Evolutionary conservation across 192 early-diverging fungal genomes (phyloP), one percentile per base, ranked within the genome.

Genomic region (Coemansia sp.): DNA sequence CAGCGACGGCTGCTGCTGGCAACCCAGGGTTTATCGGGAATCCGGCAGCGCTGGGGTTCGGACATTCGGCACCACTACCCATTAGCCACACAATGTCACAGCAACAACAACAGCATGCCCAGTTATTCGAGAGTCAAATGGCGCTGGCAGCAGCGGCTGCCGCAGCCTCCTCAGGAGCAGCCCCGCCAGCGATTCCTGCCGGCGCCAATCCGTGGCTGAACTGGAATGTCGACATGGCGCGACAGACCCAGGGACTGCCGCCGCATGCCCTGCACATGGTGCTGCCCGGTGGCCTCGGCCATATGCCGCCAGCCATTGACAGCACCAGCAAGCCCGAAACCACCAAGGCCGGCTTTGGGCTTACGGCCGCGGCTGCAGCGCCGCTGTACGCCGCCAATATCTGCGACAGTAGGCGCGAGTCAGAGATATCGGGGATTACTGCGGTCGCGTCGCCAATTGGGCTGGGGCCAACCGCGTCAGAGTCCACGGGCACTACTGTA

Each of bases 391-490:
- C 71, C 55, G 42, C 67, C 52, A 70, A 77, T 62, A 66, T 77
- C 20, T 49, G 29, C 55, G 67, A 66, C 34, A 77, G 74, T 62
- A 65, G 74, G 31, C 74, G 74, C 59, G 67, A 77, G 62, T 77
- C 74, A 5, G 74, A 66, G 49, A 56, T 64, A 34, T 77, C 74
- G 15, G 74, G 50, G 5, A 56, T 77, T 49, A 77, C 74, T 62
- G 67, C 74, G 29, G 74, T 77, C 4, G 67, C 74, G 15, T 66
- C 74, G 10, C 67, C 67, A 11, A 36, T 53, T 17, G 67, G 62
- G n/a, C 57, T 53, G 21, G 57, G 55, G 8, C 41, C 53, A 23
- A 32, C 20, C 2, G 42, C 55, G 9, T 41, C 49, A 25, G 70
- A 51, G 1, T 48, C 63, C 34, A 25, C 49, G 28, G 57, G 34